phyloP scores from a whole-genome alignment of 345 rosid species.

The Passiflora organensis region DNA sequence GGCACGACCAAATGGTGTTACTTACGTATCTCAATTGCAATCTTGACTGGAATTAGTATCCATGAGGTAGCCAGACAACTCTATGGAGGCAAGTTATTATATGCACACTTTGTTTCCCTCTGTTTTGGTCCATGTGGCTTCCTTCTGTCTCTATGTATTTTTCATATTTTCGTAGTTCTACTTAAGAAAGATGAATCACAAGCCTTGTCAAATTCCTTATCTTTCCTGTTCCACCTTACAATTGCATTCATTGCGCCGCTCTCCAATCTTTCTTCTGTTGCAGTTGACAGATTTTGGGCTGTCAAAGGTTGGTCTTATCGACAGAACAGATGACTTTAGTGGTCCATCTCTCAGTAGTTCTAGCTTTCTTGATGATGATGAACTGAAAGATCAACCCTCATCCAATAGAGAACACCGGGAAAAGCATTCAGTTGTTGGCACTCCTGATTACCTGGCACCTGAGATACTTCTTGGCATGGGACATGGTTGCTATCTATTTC shows the following conservation, averaged over 20 bases:
- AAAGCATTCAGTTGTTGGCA: conserved; percentile 78
- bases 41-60: not conserved
- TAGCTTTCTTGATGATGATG: conserved; percentile 52
- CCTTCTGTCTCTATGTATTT: too few species aligned
- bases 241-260: too few species aligned
- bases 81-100: too few species aligned
- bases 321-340: conserved; percentile 93
- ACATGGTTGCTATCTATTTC: conserved; percentile 52
- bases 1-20: too few species aligned
- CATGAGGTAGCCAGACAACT: conserved; percentile 3
- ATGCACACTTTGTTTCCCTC: too few species aligned
- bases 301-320: conserved; percentile 92
- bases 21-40: not conserved
- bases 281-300: conserved; percentile 99
- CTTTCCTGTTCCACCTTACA: too few species aligned
- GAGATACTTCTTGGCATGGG: conserved; percentile 99
- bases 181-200: too few species aligned
- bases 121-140: too few species aligned
- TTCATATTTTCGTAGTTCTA: too few species aligned
- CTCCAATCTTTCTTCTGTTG: conserved; percentile 16
- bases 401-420: conserved; percentile 53
- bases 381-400: conserved; percentile 36
- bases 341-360: conserved; percentile 54
- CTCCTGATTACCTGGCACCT: conserved; percentile 98
- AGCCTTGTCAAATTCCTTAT: too few species aligned